Evolutionary conservation across 164 flowering plant genomes (phyloP), one percentile per base, ranked within the genome.

Genomic region (Aristolochia californica): DNA sequence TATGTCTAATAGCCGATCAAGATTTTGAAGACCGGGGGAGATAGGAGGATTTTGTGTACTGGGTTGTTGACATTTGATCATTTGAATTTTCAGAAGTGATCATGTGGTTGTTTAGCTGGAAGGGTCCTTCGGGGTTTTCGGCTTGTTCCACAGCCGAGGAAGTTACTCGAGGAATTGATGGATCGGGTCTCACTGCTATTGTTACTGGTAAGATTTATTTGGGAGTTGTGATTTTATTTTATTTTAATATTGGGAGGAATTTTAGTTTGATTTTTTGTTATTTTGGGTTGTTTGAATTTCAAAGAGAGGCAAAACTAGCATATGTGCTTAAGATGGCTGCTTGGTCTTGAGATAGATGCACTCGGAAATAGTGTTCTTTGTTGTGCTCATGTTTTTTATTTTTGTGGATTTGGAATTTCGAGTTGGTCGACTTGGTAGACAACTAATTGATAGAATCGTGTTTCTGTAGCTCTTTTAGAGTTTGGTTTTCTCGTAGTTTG

Each of bases 121-220:
- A 77, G 62, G 85, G 84, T 20, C 66, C 80, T 28, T 85, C 86
- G 64, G 95, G 95, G 52, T 87, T 80, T 72, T 83, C 89, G 24
- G 64, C 72, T 34, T 28, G 58, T 38, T 78, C 86, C 0, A 85
- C 89, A 4, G 91, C 95, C 16, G 84, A 81, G 60, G 78, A 87
- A 66, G 95, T 84, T 23, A 80, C 96, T 2, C 65, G 72, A 26
- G 96, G 88, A 43, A 68, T 88, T 44, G 88, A 88, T 73, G 93
- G 74, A 17, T 64, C 82, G 71, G 82, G 82, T 53, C 87, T 88
- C 57, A 77, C 87, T 48, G 88, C 90, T 52, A 72, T 85, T 25
- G 78, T 88, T 54, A 88, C 90, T 62, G 93, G 93, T 87, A 38
- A 55, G 16, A 18, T 25, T 63, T 28, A 4, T 54, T 5, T 54